Evolutionary conservation across 768 basidiomycete species (phyloP).

Genomic region (Polyporus arcularius): DNA sequence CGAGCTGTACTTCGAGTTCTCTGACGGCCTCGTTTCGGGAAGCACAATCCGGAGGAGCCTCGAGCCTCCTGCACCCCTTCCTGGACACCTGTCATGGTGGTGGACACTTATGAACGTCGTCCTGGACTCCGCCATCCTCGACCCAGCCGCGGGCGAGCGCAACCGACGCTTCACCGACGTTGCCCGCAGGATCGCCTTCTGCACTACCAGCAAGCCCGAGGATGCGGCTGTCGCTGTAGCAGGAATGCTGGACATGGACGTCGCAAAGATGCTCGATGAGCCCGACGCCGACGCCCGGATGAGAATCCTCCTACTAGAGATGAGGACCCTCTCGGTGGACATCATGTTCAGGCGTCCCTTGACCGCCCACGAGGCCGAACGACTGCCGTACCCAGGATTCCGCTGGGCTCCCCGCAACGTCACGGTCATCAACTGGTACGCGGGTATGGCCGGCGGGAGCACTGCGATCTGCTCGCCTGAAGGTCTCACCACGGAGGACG

Average conservation of each 20-base stretch:
- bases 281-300: neutral
- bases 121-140: neutral
- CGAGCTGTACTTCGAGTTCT: constrained; percentile 11
- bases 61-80: neutral
- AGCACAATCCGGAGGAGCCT: neutral
- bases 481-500: neutral
- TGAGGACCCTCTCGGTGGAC: neutral
- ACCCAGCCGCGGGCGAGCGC: neutral
- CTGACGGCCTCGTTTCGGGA: neutral
- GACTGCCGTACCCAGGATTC: neutral
- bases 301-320: neutral
- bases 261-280: neutral
- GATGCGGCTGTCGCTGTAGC: constrained; percentile 8
- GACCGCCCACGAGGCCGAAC: neutral
- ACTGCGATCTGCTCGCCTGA: neutral
- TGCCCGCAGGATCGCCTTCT: neutral
- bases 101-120: too few relatives aligned
- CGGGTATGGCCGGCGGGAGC: neutral
- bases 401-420: neutral
- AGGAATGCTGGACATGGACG: constrained; percentile 3
- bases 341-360: neutral
- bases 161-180: neutral
- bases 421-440: neutral
- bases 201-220: constrained; percentile 5
- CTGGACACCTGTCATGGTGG: neutral